Conservation (phyloP, 129 eudicot species). For the Flaveria sonorensis region DNA sequence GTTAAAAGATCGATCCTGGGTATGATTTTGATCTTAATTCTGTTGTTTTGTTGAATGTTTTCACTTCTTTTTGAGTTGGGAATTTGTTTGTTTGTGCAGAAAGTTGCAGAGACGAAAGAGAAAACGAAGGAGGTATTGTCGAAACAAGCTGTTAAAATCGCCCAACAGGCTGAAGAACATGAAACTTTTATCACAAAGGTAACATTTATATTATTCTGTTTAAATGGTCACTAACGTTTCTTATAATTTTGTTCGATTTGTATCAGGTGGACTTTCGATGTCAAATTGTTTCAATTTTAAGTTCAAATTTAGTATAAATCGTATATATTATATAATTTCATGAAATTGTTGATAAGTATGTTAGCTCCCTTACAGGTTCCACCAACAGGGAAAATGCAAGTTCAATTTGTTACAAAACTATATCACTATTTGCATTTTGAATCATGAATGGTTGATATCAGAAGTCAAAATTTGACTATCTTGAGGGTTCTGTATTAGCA, state of each 20-base stretch:
- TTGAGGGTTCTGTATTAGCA: background rate
- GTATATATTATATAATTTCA: background rate
- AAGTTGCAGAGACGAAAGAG: slow-evolving; percentile 77
- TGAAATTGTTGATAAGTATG: background rate
- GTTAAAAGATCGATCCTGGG: slow-evolving; percentile 76
- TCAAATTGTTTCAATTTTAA: too few relatives aligned
- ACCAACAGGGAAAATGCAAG: background rate
- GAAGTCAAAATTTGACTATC: slow-evolving; percentile 13
- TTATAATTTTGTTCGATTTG: background rate
- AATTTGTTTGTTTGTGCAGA: slow-evolving; percentile 44
- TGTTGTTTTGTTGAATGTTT: background rate
- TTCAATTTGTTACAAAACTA: slow-evolving; percentile 13
- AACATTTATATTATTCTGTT: background rate
- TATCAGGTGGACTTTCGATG: too few relatives aligned
- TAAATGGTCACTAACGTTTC: background rate
- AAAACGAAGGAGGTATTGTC: slow-evolving; percentile 83
- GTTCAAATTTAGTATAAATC: background rate
- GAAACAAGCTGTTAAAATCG: slow-evolving; percentile 79
- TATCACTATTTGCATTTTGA: slow-evolving; percentile 13
- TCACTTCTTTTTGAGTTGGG: slow-evolving; percentile 20
- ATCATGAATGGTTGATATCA: background rate
- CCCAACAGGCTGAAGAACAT: slow-evolving; percentile 92
- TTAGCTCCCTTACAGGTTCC: background rate
- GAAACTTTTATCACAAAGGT: slow-evolving; percentile 91
- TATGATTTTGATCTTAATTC: background rate